Evolutionary conservation across 2,329 filamentous ascomycete species (phyloP).

Genomic region (Stagonosporopsis rhizophila): DNA sequence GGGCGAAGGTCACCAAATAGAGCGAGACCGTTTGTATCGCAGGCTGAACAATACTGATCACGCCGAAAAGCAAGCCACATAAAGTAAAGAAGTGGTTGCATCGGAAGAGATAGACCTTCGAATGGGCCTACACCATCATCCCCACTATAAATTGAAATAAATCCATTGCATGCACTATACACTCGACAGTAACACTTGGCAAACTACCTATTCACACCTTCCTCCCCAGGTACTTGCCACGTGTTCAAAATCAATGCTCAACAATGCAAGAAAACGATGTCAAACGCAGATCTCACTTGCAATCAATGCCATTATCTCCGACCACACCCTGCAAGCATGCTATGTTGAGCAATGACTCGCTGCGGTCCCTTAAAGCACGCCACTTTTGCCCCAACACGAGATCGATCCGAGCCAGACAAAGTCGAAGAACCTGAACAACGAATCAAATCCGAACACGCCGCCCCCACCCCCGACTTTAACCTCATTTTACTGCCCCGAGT

Average conservation of each 20-base stretch:
- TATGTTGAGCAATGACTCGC: background rate
- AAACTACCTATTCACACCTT: background rate
- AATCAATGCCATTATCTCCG: background rate
- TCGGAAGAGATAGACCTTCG: too few relatives aligned
- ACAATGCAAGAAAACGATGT: background rate
- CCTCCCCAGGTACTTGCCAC: background rate
- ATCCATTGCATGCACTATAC: background rate
- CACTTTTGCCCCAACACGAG: background rate
- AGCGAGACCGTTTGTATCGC: background rate
- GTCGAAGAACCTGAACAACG: constrained; percentile 2
- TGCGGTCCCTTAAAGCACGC: constrained; percentile 10
- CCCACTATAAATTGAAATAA: too few relatives aligned
- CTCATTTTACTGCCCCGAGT: background rate
- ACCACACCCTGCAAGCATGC: background rate
- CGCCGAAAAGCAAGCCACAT: background rate
- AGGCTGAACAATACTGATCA: background rate
- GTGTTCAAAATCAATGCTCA: background rate
- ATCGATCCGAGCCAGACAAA: background rate
- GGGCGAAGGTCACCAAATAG: background rate
- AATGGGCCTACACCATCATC: too few relatives aligned
- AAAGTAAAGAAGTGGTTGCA: background rate
- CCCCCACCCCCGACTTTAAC: background rate
- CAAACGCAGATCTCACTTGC: background rate
- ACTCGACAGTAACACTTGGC: background rate
- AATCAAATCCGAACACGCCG: background rate